phyloP scores from a whole-genome alignment of 352 stramenopile genomes.

The Plasmopara halstedii region DNA sequence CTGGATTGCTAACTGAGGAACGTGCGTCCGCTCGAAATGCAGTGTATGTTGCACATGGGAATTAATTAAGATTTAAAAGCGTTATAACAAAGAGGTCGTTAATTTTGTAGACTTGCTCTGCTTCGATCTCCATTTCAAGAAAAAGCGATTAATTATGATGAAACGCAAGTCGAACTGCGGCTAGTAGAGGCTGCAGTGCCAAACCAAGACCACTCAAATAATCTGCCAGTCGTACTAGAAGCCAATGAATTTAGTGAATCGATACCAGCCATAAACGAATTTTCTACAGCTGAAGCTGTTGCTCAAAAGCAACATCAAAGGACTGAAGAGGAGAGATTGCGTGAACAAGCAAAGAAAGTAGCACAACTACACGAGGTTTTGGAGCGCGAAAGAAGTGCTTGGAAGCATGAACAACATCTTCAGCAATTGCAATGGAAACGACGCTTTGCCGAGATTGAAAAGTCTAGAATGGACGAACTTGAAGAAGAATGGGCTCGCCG shows the following conservation, averaged over 20 bases:
- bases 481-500: constrained; percentile 72
- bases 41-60: constrained; percentile 1
- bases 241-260: constrained; percentile 15
- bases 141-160: not conserved
- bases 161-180: not conserved
- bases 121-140: constrained; percentile 3
- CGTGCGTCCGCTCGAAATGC: not conserved
- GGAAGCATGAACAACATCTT: constrained; percentile 41
- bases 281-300: not conserved
- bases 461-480: constrained; percentile 61
- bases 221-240: constrained; percentile 6
- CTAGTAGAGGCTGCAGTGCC: not conserved
- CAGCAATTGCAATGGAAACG: constrained; percentile 51
- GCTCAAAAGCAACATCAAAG: not conserved
- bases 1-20: constrained; percentile 11
- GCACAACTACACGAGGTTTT: constrained; percentile 26
- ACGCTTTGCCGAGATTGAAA: constrained; percentile 45
- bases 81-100: not conserved
- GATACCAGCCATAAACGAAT: constrained; percentile 1
- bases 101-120: constrained; percentile 5
- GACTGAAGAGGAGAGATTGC: constrained; percentile 2
- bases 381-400: constrained; percentile 27
- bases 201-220: constrained; percentile 1
- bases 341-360: constrained; percentile 14
- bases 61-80: not conserved